Conservation (phyloP, 495 filamentous ascomycete species). For the Hypoxylon intermedium region DNA sequence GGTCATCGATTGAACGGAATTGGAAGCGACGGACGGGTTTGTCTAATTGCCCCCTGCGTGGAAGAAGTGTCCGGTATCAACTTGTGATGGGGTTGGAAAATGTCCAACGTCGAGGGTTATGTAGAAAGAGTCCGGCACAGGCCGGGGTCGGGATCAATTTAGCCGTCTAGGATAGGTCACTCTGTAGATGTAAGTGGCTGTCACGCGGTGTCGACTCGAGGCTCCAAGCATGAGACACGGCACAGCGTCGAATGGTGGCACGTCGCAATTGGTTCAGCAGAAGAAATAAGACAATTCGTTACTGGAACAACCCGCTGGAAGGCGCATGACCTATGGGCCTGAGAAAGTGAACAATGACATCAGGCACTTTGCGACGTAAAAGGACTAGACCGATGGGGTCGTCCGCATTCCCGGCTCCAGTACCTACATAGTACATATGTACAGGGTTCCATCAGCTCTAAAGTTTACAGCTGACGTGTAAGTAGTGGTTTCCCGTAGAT, state of each 20-base stretch:
- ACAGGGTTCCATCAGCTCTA: no score
- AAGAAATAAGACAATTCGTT: no score
- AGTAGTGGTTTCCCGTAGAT: no score
- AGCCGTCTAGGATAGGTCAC: constrained; percentile 25
- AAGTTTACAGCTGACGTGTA: no score
- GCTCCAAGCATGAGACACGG: constrained; percentile 19
- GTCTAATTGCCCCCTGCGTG: background rate
- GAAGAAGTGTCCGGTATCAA: background rate
- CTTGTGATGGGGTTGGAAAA: constrained; percentile 4
- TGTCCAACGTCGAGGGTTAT: constrained; percentile 8
- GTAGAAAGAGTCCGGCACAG: constrained; percentile 8
- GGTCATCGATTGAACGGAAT: constrained; percentile 35
- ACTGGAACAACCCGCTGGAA: constrained; percentile 17
- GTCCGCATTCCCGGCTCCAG: constrained; percentile 13
- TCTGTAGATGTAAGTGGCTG: constrained; percentile 1
- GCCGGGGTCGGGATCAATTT: constrained; percentile 25
- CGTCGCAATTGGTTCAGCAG: constrained; percentile 28
- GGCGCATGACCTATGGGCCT: background rate
- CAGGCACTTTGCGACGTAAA: constrained; percentile 19
- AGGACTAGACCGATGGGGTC: constrained; percentile 7
- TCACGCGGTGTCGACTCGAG: constrained; percentile 34
- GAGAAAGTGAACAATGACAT: constrained; percentile 17
- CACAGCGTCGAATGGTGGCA: constrained; percentile 35
- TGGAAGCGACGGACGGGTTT: background rate
- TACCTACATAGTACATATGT: background rate